Evolutionary conservation across 1,139 yeast genomes (phyloP).

Genomic region (Taphrina wiesneri): DNA sequence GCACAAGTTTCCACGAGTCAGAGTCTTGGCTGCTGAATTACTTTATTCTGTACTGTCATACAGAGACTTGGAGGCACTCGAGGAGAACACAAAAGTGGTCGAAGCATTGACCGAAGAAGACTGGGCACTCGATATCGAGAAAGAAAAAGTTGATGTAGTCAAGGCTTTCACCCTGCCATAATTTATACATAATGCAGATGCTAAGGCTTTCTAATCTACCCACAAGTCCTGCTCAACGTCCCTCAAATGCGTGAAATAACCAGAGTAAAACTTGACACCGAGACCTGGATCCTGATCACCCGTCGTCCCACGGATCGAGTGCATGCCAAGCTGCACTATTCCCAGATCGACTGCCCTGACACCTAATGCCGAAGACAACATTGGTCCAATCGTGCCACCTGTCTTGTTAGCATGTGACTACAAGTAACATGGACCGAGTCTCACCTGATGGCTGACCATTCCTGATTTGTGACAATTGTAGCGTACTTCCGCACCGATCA

Average conservation of each 20-base stretch:
- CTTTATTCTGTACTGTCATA: slow-evolving; percentile 4
- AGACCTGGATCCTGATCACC: slow-evolving; percentile 53
- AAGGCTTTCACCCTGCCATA: background rate
- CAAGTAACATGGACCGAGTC: background rate
- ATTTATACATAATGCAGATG: background rate
- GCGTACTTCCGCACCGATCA: slow-evolving; percentile 47
- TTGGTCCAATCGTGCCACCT: slow-evolving; percentile 89
- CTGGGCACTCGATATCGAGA: background rate
- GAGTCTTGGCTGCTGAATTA: slow-evolving; percentile 22
- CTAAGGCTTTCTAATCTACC: slow-evolving; percentile 33
- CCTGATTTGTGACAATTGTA: slow-evolving; percentile 78
- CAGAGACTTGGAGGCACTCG: slow-evolving; percentile 7
- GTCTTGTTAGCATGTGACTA: background rate
- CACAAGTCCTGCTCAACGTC: slow-evolving; percentile 35
- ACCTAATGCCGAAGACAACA: slow-evolving; percentile 83
- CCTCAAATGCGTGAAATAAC: slow-evolving; percentile 37
- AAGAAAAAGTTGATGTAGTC: background rate
- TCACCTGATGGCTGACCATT: slow-evolving; percentile 92
- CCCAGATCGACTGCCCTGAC: slow-evolving; percentile 89
- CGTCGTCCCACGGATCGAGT: slow-evolving; percentile 90
- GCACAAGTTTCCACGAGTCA: slow-evolving; percentile 16
- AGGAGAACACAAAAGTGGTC: background rate
- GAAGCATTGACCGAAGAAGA: background rate
- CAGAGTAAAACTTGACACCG: slow-evolving; percentile 37
- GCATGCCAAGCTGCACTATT: slow-evolving; percentile 93